These are phyloP conservation scores for Saccharomycopsis babjevae DNA, from an alignment of 805 yeast species.

Conservation along the genomic window DNA sequence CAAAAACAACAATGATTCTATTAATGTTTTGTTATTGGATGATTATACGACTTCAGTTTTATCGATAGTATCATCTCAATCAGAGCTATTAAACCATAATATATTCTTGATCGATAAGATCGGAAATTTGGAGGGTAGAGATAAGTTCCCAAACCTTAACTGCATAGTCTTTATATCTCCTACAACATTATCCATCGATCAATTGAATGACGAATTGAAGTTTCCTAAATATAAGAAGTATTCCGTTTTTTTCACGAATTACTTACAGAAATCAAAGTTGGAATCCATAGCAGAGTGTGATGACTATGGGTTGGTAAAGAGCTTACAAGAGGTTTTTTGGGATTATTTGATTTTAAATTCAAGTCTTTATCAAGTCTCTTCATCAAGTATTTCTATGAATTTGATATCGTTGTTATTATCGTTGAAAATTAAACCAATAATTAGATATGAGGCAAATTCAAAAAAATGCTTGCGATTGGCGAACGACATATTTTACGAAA, in stretches of 20 bases:
- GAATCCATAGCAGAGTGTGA: conserved; percentile 89
- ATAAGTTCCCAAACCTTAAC: conserved; percentile 66
- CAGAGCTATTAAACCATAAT: conserved; percentile 70
- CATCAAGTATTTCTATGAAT: neutral
- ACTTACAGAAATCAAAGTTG: conserved; percentile 62
- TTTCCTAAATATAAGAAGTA: conserved; percentile 75
- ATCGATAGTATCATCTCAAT: conserved; percentile 85
- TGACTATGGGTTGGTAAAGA: conserved; percentile 66
- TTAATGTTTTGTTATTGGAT: conserved; percentile 74
- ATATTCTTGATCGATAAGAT: conserved; percentile 72
- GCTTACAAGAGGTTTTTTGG: conserved; percentile 74
- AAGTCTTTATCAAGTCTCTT: conserved; percentile 38
- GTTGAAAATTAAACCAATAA: conserved; percentile 64
- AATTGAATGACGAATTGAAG: conserved; percentile 54
- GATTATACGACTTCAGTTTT: conserved; percentile 69
- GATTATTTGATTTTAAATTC: conserved; percentile 70
- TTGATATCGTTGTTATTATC: conserved; percentile 46
- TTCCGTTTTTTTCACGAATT: conserved; percentile 68
- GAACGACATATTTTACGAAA: conserved; percentile 48
- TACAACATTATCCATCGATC: conserved; percentile 47
- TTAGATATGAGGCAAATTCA: conserved; percentile 68
- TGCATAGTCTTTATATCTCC: conserved; percentile 79
- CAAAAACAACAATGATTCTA: conserved; percentile 23
- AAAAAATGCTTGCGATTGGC: conserved; percentile 57
- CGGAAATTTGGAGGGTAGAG: conserved; percentile 45